These are phyloP conservation scores for Neonectria faginata DNA, from an alignment of 2,329 filamentous ascomycete genomes.

Conservation along the genomic window DNA sequence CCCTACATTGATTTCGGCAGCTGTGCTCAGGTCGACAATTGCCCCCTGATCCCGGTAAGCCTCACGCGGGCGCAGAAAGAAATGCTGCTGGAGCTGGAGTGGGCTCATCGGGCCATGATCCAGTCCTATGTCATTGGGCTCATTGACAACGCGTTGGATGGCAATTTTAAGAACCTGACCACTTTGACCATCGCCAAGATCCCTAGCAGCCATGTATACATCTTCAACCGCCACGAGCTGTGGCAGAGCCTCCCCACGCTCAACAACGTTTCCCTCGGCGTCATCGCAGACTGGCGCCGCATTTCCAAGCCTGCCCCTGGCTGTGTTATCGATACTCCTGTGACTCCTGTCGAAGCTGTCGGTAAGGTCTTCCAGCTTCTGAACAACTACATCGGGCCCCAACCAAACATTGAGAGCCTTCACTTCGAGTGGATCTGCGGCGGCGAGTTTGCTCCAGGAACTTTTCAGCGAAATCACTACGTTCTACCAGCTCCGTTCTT, in stretches of 20 bases:
- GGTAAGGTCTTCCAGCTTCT: conserved; percentile 65
- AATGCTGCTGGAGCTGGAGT: conserved; percentile 75
- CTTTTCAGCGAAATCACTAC: conserved; percentile 70
- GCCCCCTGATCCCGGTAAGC: conserved; percentile 62
- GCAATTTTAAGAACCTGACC: conserved; percentile 65
- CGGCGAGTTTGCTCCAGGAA: conserved; percentile 73
- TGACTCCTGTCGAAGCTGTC: conserved; percentile 65
- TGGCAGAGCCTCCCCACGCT: conserved; percentile 70
- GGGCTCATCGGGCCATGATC: conserved; percentile 76
- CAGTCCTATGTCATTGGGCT: conserved; percentile 75
- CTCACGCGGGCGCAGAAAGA: conserved; percentile 74
- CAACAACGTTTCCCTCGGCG: conserved; percentile 65
- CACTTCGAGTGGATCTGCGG: conserved; percentile 76
- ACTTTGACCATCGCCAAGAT: conserved; percentile 73
- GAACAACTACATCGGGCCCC: conserved; percentile 59
- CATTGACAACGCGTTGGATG: conserved; percentile 65
- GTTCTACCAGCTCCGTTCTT: conserved; percentile 72
- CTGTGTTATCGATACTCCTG: conserved; percentile 59
- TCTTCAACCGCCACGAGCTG: conserved; percentile 68
- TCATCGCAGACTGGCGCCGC: conserved; percentile 75
- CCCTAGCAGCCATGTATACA: conserved; percentile 69
- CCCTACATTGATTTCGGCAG: conserved; percentile 36
- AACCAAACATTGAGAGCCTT: conserved; percentile 65
- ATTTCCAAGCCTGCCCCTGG: conserved; percentile 65
- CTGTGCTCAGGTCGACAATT: conserved; percentile 42